These are phyloP conservation scores for Thermothelomyces thermophilus DNA, from an alignment of 2,329 filamentous ascomycete genomes.

Conservation along the genomic window DNA sequence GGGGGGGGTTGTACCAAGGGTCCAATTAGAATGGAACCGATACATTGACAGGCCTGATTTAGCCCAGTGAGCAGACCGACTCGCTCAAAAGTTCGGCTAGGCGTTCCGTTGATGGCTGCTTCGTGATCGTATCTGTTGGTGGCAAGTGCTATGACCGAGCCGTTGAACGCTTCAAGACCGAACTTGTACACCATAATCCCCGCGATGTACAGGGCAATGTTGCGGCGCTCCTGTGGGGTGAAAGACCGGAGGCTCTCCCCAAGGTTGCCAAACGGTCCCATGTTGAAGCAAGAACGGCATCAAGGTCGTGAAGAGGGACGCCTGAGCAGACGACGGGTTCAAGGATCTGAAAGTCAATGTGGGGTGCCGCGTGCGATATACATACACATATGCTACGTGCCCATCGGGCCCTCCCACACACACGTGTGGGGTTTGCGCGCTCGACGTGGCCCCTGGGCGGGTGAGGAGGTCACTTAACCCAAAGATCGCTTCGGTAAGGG, in stretches of 20 bases:
- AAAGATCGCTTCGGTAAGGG: conserved; percentile 3
- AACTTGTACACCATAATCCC: conserved; percentile 49
- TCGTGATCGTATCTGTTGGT: conserved; percentile 45
- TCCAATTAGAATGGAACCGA: conserved; percentile 45
- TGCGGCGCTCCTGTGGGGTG: conserved; percentile 35
- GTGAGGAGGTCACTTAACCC: no score
- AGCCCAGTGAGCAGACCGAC: conserved; percentile 42
- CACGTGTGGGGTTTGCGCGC: no score
- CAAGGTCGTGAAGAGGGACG: background rate
- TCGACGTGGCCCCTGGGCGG: no score
- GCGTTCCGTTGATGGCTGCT: conserved; percentile 27
- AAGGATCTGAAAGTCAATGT: background rate
- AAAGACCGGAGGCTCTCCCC: conserved; percentile 20
- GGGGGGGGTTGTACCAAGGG: conserved; percentile 38
- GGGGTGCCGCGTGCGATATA: conserved; percentile 10
- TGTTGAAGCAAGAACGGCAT: conserved; percentile 8
- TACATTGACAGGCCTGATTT: conserved; percentile 45
- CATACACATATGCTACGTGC: no score
- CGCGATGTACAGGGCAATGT: conserved; percentile 40
- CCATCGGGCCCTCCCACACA: no score
- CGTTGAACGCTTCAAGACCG: conserved; percentile 45
- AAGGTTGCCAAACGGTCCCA: conserved; percentile 16
- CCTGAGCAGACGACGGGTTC: background rate
- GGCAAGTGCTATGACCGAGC: conserved; percentile 42
- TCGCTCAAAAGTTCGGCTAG: conserved; percentile 37